Evolutionary conservation across 2,329 filamentous ascomycete genomes (phyloP).

Genomic region (Xylaria digitata): DNA sequence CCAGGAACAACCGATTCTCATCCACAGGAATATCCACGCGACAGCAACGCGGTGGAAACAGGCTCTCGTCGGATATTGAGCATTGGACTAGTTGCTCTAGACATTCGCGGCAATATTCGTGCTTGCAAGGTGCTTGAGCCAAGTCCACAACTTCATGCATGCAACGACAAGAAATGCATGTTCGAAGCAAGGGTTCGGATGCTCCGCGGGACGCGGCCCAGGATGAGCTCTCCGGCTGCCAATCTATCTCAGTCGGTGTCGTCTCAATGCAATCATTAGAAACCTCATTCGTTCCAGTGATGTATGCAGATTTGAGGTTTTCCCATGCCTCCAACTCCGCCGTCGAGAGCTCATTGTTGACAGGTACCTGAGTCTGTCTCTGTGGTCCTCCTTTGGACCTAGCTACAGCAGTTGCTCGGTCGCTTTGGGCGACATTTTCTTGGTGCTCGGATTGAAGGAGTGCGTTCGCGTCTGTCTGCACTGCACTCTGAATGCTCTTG

Average conservation of each 20-base stretch:
- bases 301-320: slow-evolving; percentile 33
- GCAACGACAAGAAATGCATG: slow-evolving; percentile 40
- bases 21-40: slow-evolving; percentile 54
- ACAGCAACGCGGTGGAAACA: slow-evolving; percentile 69
- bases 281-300: slow-evolving; percentile 24
- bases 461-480: slow-evolving; percentile 37
- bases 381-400: slow-evolving; percentile 6
- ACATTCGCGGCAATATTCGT: slow-evolving; percentile 65
- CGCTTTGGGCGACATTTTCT: slow-evolving; percentile 33
- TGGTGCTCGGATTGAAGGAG: slow-evolving; percentile 32
- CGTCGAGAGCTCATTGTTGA: background rate
- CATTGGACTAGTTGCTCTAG: slow-evolving; percentile 57
- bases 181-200: background rate
- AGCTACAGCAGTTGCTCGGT: slow-evolving; percentile 31
- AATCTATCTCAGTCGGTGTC: background rate
- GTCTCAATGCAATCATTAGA: background rate
- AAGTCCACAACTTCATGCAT: slow-evolving; percentile 30
- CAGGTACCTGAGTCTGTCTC: background rate
- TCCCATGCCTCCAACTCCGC: slow-evolving; percentile 34
- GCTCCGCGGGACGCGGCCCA: slow-evolving; percentile 37
- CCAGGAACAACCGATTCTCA: slow-evolving; percentile 52
- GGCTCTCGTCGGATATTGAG: slow-evolving; percentile 59
- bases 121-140: slow-evolving; percentile 46
- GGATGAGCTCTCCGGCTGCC: slow-evolving; percentile 39
- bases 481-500: slow-evolving; percentile 40